Evolutionary conservation across 352 stramenopile genomes (phyloP), one percentile per base, ranked within the genome.

Genomic region (Paralagenidium karlingii): DNA sequence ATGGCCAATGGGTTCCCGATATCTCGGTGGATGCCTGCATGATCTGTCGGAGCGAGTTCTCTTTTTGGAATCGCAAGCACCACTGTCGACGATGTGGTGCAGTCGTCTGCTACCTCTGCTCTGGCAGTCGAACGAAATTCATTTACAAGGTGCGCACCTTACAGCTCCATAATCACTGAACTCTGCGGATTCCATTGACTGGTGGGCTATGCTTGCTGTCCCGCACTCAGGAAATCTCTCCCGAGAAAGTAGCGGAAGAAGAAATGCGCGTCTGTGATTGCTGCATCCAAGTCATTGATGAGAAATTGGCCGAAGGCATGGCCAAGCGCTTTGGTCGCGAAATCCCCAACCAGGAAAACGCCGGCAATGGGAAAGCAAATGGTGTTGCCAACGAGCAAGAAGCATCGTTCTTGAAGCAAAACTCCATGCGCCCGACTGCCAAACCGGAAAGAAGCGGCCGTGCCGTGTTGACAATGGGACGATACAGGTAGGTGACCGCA

Each of bases 81-180:
- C 81, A 94, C 51, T 94, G 81, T 47, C 77, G 81, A 5, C 74
- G 74, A n/a, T 94, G 81, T 26, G 81, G 81, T 9, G 70, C 71
- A 7, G 62, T 89, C 16, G 67, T 91, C 7, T 94, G 81, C 40
- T 66, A 88, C 29, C 29, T 56, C 9, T 94, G 81, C 51, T 89
- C 79, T 7, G 60, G 63, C 6, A 85, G 63, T 42, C 70, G 75
- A 26, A 89, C 78, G 22, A 77, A 76, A 34, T 86, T 89, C 50
- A 87, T 92, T 29, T 82, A 89, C 58, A 84, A 87, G 66, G 75
- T 75, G 42, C 28, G 34, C 12, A 11, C 10, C n/a, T 7, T 10
- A 3, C 8, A 12, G 18, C n/a, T 30, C 30, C 30, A 15, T 12
- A 12, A 15, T 32, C 24, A 37, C 8, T 25, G 34, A 22, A 16